A percentile compares a stretch with the other conserved stretches of the same genome.
These are phyloP conservation scores for Waltiozyma sp. DNA, from an alignment of 1,139 yeast genomes.

Conservation along the genomic window DNA sequence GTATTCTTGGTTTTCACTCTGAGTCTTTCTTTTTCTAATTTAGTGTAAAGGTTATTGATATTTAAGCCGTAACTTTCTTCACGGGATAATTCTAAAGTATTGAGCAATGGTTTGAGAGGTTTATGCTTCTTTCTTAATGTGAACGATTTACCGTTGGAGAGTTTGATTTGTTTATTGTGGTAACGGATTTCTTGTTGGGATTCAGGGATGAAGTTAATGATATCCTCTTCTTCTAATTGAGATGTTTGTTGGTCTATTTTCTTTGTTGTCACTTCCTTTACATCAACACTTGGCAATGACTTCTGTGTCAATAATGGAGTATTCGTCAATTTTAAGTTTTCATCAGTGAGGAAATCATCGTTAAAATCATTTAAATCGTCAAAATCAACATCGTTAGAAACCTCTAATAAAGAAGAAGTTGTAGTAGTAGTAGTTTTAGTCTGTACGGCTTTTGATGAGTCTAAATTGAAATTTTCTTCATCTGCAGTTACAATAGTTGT, in stretches of 20 bases:
- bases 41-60: constrained; percentile 23
- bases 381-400: constrained; percentile 2
- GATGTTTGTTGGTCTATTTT: too few relatives aligned
- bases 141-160: constrained; percentile 16
- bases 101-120: neutral
- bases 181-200: too few relatives aligned
- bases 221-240: too few relatives aligned
- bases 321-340: neutral
- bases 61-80: constrained; percentile 23
- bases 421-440: too few relatives aligned
- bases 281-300: neutral
- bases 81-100: neutral
- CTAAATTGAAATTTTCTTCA: too few relatives aligned
- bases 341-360: neutral
- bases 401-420: too few relatives aligned
- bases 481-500: neutral
- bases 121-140: constrained; percentile 12
- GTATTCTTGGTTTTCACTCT: constrained; percentile 2
- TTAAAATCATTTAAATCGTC: neutral
- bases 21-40: constrained; percentile 18
- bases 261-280: too few relatives aligned
- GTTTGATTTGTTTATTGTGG: neutral
- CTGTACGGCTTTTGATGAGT: too few relatives aligned
- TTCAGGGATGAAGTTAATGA: too few relatives aligned
- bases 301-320: neutral